A percentile compares a stretch with the other conserved stretches of the same genome.
Evolutionary conservation across 1,284 basidiomycete genomes (phyloP).

Genomic region (Agaricales sp.): DNA sequence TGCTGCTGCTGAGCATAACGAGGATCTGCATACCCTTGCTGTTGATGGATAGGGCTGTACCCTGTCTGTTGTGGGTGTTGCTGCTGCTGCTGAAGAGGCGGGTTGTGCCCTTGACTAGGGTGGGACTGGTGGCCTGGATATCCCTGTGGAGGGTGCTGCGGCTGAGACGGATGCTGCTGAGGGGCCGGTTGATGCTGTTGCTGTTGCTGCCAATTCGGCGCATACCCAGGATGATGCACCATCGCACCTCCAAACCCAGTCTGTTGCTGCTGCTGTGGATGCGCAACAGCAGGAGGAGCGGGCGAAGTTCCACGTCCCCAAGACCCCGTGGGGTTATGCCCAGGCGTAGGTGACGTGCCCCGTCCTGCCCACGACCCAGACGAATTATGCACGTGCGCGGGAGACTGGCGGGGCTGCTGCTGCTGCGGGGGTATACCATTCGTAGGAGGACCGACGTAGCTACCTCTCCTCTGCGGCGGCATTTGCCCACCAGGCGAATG

Average conservation of each 20-base stretch:
- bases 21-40: background rate
- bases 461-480: background rate
- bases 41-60: constrained; percentile 13
- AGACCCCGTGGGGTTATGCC: background rate
- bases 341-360: background rate
- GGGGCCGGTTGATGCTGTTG: constrained; percentile 9
- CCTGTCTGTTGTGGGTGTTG: constrained; percentile 13
- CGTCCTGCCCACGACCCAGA: background rate
- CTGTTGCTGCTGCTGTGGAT: constrained; percentile 10
- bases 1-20: background rate
- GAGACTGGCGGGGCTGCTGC: constrained; percentile 18
- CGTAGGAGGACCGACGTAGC: background rate
- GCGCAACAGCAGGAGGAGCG: constrained; percentile 11
- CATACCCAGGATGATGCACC: constrained; percentile 12
- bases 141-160: constrained; percentile 5
- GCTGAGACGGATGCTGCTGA: constrained; percentile 12
- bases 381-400: constrained; percentile 13
- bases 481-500: background rate
- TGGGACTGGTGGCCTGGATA: background rate
- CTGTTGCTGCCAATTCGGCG: constrained; percentile 9
- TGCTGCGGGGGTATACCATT: too few species aligned
- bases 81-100: constrained; percentile 16
- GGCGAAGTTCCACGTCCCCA: constrained; percentile 3
- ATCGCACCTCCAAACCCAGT: constrained; percentile 19
- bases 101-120: constrained; percentile 13